These are phyloP conservation scores for Xanthoceras sorbifolium DNA, from an alignment of 345 rosid genomes.

Conservation along the genomic window DNA sequence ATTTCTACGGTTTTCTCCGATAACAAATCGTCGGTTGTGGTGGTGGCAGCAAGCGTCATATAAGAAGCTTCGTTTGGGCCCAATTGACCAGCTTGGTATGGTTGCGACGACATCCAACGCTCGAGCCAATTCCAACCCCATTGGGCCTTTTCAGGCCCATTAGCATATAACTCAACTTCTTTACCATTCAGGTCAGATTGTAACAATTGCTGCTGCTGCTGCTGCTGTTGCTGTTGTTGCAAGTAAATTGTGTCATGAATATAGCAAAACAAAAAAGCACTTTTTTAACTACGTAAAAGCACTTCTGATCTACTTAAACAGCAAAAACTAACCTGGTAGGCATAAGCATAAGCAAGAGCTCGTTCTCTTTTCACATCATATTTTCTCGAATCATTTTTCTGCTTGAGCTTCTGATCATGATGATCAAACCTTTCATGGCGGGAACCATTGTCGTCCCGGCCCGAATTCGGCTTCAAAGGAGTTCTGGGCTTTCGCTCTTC, in stretches of 20 bases:
- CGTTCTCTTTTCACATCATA: constrained; percentile 75
- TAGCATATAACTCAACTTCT: constrained; percentile 36
- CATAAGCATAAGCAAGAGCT: constrained; percentile 94
- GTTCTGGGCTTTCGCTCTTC: constrained; percentile 30
- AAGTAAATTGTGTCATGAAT: not conserved
- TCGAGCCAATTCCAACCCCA: constrained; percentile 99
- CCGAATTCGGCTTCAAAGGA: constrained; percentile 34
- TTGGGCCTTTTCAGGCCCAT: constrained; percentile 53
- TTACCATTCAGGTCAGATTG: constrained; percentile 31
- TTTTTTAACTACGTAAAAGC: too few species aligned
- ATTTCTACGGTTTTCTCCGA: constrained; percentile 89
- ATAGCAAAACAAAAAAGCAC: not conserved
- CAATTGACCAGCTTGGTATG: constrained; percentile 43
- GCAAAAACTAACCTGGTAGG: constrained; percentile 59
- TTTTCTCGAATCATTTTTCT: constrained; percentile 42
- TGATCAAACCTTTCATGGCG: constrained; percentile 41
- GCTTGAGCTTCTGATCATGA: constrained; percentile 29
- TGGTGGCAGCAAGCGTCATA: constrained; percentile 45
- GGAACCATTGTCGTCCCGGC: constrained; percentile 49
- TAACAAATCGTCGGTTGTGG: constrained; percentile 50
- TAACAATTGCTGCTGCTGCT: constrained; percentile 36
- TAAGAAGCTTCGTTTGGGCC: constrained; percentile 54
- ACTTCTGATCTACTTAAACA: too few species aligned
- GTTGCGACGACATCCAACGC: constrained; percentile 91
- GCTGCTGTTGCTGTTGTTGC: constrained; percentile 27